Conservation (phyloP, 2,329 filamentous ascomycete species). For the Rhytidhysteron rufulum region DNA sequence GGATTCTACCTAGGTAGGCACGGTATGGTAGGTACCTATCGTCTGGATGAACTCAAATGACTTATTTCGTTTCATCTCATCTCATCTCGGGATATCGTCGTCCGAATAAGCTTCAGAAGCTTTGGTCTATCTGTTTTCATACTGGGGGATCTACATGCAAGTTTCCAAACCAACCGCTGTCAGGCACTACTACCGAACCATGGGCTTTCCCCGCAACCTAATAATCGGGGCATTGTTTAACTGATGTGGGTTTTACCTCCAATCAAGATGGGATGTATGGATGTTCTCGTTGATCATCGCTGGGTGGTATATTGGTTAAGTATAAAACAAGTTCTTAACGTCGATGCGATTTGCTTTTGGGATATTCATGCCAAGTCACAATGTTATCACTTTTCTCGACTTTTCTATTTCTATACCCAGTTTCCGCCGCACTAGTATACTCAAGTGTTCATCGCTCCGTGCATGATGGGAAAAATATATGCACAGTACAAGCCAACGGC, state of each 20-base stretch:
- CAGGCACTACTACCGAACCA: no score
- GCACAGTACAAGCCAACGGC: slow-evolving; percentile 39
- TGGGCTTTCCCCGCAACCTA: background rate
- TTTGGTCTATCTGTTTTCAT: background rate
- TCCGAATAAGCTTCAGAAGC: background rate
- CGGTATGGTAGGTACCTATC: no score
- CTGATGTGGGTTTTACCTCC: background rate
- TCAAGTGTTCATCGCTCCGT: slow-evolving; percentile 2
- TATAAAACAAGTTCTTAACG: background rate
- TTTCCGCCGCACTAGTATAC: slow-evolving; percentile 4
- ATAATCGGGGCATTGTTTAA: background rate
- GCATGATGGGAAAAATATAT: slow-evolving; percentile 18
- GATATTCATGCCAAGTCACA: no score
- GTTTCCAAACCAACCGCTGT: no score
- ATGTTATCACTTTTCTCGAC: slow-evolving; percentile 4
- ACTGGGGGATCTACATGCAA: no score
- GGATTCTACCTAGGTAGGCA: background rate
- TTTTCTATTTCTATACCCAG: background rate
- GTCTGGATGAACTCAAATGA: no score
- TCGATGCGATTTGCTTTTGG: no score
- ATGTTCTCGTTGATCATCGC: background rate
- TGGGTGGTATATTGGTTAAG: no score
- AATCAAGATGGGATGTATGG: background rate
- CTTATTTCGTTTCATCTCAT: background rate
- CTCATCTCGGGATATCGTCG: background rate